Evolutionary conservation across 176 grass and related monocot species (phyloP), one percentile per base, ranked within the genome.

Genomic region (Carex pumila): DNA sequence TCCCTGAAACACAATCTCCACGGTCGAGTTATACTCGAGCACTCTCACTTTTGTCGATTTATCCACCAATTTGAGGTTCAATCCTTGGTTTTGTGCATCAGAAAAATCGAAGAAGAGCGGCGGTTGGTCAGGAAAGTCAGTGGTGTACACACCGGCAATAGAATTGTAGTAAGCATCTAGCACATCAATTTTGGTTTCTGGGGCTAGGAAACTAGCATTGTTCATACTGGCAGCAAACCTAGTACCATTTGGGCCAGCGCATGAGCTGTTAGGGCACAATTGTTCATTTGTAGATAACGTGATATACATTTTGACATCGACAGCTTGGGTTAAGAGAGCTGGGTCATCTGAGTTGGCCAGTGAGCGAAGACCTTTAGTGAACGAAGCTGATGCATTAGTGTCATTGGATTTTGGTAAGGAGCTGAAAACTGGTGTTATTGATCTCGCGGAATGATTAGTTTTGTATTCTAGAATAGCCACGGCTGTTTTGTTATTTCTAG

Each of bases 1-100:
- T 39, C 91, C 89, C 79, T 92, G 91, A 84, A 92, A 90, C 19
- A 92, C 85, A 25, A 90, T 61, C 71, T 92, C 92, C 58, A 94
- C 83, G 0, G 81, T 71, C 0, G 89, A 63, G 55, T 83, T 85
- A 64, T 94, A 86, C 60, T 86, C 70, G 53, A 91, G 80, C 13
- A 90, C 55, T 7, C 70, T 72, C 4, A 91, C 83, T 69, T 86
- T 79, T 18, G 87, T 91, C 2, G 72, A 81, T 22, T 79, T 82
- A 43, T 43, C 41, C 1, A 7, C 41, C 5, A 7, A 43, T 7
- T 7, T 7, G 5, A 43, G 41, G 41, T 43, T 43, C 41, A 25
- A 25, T 25, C 6, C 6, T 43, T 43, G 41, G 7, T 43, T 1
- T 0, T 1, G 6, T 1, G 41, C 41, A 43, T 43, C 1, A 43